phyloP scores from a whole-genome alignment of 2,329 filamentous ascomycete genomes.

The Cyphellophora attinorum region DNA sequence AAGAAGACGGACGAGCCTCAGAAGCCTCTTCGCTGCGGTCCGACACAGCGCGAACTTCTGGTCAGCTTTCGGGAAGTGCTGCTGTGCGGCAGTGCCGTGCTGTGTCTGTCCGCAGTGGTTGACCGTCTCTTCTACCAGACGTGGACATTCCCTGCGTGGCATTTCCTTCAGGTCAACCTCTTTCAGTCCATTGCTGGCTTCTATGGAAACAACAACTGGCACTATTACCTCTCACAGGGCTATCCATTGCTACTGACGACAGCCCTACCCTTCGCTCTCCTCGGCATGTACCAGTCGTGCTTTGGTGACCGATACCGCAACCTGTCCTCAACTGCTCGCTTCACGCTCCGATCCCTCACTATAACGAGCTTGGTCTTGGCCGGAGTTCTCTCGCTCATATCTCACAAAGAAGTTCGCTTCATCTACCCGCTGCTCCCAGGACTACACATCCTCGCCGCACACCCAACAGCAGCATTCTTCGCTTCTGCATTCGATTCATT shows the following conservation, averaged over 20 bases:
- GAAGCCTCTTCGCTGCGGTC: neutral
- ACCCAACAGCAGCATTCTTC: conserved; percentile 39
- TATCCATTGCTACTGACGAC: conserved; percentile 79
- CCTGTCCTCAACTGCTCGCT: conserved; percentile 5
- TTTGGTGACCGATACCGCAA: conserved; percentile 21
- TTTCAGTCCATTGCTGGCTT: conserved; percentile 80
- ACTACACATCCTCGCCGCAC: conserved; percentile 72
- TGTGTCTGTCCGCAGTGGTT: conserved; percentile 54
- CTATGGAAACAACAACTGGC: conserved; percentile 81
- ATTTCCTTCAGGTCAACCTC: conserved; percentile 86
- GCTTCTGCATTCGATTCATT: conserved; percentile 27
- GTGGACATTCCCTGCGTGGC: conserved; percentile 82
- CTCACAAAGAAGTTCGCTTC: conserved; percentile 96
- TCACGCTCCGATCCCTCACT: conserved; percentile 43
- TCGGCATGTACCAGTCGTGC: conserved; percentile 49
- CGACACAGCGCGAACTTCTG: conserved; percentile 6
- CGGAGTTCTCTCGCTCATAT: conserved; percentile 61
- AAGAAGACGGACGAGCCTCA: neutral
- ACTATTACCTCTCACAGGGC: conserved; percentile 89
- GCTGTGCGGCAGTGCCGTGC: conserved; percentile 51
- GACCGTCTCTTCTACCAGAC: conserved; percentile 73
- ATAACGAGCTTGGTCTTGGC: conserved; percentile 52
- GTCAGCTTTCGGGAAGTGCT: conserved; percentile 51
- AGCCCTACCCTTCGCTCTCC: conserved; percentile 63
- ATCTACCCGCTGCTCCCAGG: conserved; percentile 84